phyloP scores from a whole-genome alignment of 768 basidiomycete species.

The Artomyces pyxidatus region DNA sequence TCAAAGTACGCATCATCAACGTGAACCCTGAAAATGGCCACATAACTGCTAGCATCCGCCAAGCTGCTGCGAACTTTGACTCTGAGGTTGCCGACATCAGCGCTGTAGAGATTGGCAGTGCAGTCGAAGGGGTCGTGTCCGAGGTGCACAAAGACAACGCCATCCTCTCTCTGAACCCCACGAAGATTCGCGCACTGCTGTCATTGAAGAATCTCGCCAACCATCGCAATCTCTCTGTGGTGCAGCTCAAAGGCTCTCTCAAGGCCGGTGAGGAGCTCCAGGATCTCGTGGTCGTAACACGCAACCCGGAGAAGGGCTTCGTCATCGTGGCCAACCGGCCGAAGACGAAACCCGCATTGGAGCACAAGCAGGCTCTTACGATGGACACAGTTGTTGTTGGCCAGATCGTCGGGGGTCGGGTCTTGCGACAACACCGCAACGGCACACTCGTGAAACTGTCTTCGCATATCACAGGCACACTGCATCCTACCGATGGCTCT shows the following conservation, averaged over 20 bases:
- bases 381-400: conserved; percentile 65
- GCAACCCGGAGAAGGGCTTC: conserved; percentile 77
- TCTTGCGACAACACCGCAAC: conserved; percentile 60
- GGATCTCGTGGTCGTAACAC: conserved; percentile 82
- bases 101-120: conserved; percentile 68
- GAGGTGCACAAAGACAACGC: conserved; percentile 85
- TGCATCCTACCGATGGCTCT: conserved; percentile 74
- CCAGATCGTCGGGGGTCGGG: conserved; percentile 72
- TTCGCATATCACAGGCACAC: conserved; percentile 58
- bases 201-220: conserved; percentile 85
- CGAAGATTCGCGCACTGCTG: conserved; percentile 68
- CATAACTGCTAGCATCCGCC: conserved; percentile 81
- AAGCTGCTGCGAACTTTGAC: conserved; percentile 51
- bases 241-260: conserved; percentile 55
- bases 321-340: conserved; percentile 78
- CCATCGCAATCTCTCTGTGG: conserved; percentile 53
- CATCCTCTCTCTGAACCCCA: conserved; percentile 64
- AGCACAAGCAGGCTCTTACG: conserved; percentile 44
- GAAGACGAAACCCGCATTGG: conserved; percentile 40
- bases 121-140: conserved; percentile 58
- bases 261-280: conserved; percentile 63
- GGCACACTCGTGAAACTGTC: conserved; percentile 77
- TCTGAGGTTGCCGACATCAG: conserved; percentile 53
- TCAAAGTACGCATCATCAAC: conserved; percentile 73
- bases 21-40: conserved; percentile 49